Conservation (phyloP, 805 yeast genomes). For the Saturnispora serradocipensis region DNA sequence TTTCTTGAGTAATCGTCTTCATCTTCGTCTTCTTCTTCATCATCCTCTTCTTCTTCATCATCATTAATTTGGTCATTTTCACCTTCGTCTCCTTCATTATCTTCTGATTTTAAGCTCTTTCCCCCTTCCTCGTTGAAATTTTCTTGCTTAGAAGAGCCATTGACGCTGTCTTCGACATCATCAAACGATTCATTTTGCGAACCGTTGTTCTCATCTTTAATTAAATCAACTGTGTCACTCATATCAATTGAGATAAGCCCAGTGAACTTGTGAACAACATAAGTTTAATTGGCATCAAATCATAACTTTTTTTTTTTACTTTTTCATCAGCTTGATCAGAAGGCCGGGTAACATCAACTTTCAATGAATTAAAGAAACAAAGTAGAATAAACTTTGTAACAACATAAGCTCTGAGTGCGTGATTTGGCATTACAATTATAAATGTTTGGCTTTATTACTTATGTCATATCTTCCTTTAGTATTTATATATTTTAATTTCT, state of each 20-base stretch:
- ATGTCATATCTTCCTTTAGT: too few relatives aligned
- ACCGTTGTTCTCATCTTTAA: neutral
- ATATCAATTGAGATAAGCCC: neutral
- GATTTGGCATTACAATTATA: neutral
- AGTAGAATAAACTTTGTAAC: neutral
- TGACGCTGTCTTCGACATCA: neutral
- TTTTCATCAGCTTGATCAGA: neutral
- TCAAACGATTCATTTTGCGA: neutral
- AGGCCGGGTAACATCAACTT: neutral
- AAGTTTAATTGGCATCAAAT: neutral
- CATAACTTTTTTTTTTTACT: neutral
- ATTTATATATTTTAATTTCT: neutral
- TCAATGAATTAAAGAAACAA: neutral
- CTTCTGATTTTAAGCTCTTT: neutral
- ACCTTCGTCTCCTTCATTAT: neutral
- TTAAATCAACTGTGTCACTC: neutral
- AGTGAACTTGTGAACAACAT: neutral
- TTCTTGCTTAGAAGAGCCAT: neutral
- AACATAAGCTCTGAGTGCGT: too few relatives aligned
- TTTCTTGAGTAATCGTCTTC: slow-evolving; percentile 44
- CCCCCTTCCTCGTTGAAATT: neutral
- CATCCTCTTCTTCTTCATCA: slow-evolving; percentile 24
- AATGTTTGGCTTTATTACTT: too few relatives aligned
- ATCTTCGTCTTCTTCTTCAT: slow-evolving; percentile 36
- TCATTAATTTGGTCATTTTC: slow-evolving; percentile 22